Base-by-base conservation (phyloP, 225 moss, liverwort and hornwort genomes). In the Marchantia paleacea region DNA sequence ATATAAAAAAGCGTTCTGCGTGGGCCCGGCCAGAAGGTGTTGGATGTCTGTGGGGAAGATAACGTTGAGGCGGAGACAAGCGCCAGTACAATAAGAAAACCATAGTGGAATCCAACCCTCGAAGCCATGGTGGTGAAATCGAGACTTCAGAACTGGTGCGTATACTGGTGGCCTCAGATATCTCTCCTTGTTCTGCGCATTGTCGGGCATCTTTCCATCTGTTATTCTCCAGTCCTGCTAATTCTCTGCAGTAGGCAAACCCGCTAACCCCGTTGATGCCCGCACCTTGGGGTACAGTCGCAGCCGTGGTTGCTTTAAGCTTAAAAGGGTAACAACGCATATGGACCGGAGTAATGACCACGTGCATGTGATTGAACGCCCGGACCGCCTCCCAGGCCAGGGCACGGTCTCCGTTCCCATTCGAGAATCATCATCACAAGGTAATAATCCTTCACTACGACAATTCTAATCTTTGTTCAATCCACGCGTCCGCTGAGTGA, bases 71-170 rank as follows among this genome's bases (percentile, higher is more conserved):
- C n/a, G 20, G 60, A 61, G 7, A 61, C 55, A 2, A 61, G n/a
- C 60, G 6, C 22, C 22, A 6, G n/a, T 7, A 22, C 0, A n/a
- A n/a, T 0, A 6, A 18, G 7, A 62, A 3, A 8, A 8, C n/a
- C n/a, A 1, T 24, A n/a, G 16, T n/a, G 62, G 62, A 62, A 62
- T 22, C n/a, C 22, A 62, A 24, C 24, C n/a, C 9, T 62, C 6
- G 62, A 22, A 16, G 39, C 16, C 62, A 62, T 24, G 62, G 7
- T 62, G 62, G 62, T 62, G 62, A 62, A 62, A 22, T 62, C 62
- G n/a, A n/a, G 62, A 62, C 62, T 62, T n/a, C 62, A 62, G 62
- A 62, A 62, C 15, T 62, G 60, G 60, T 16, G n/a, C n/a, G 62
- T 62, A 22, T 8, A 62, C 4, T 62, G 9, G 62, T 62, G n/a